Percentiles rank a stretch among this genome's conserved stretches.
These are phyloP conservation scores for Albizia julibrissin DNA, from an alignment of 306 rosid species.

Conservation along the genomic window DNA sequence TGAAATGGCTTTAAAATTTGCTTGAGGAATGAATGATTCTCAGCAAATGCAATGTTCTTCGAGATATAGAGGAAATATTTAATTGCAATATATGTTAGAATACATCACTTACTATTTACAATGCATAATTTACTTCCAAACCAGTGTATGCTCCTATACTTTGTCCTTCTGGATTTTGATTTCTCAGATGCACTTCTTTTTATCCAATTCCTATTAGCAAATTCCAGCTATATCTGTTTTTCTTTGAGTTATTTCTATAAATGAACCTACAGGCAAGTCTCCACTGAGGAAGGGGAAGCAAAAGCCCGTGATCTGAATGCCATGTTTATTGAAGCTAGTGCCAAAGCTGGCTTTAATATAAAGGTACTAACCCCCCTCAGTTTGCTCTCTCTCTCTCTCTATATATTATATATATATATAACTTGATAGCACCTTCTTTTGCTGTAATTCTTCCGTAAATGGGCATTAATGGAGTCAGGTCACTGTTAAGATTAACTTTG, in stretches of 20 bases:
- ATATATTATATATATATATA: too few species aligned
- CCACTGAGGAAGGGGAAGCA: slow-evolving; percentile 83
- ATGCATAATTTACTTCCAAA: background rate
- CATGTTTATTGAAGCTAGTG: slow-evolving; percentile 79
- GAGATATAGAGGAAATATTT: background rate
- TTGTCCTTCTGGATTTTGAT: slow-evolving; percentile 1
- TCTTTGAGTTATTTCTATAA: slow-evolving; percentile 5
- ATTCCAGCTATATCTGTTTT: background rate
- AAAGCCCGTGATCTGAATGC: slow-evolving; percentile 69
- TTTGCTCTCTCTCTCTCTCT: too few species aligned
- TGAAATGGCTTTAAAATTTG: background rate
- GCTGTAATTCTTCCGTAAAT: slow-evolving; percentile 13
- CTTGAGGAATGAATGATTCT: background rate
- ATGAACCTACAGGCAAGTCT: slow-evolving; percentile 59
- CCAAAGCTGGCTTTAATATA: slow-evolving; percentile 86
- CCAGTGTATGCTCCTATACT: background rate
- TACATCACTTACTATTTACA: background rate
- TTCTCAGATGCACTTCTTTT: background rate
- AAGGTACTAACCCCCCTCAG: slow-evolving; percentile 44
- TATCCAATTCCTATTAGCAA: background rate
- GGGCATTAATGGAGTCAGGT: background rate
- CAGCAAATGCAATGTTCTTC: background rate
- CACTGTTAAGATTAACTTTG: slow-evolving; percentile 20
- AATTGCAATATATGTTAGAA: background rate
- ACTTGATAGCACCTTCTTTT: background rate